Base-by-base conservation (phyloP, 495 filamentous ascomycete species). In the Penicillium canescens region DNA sequence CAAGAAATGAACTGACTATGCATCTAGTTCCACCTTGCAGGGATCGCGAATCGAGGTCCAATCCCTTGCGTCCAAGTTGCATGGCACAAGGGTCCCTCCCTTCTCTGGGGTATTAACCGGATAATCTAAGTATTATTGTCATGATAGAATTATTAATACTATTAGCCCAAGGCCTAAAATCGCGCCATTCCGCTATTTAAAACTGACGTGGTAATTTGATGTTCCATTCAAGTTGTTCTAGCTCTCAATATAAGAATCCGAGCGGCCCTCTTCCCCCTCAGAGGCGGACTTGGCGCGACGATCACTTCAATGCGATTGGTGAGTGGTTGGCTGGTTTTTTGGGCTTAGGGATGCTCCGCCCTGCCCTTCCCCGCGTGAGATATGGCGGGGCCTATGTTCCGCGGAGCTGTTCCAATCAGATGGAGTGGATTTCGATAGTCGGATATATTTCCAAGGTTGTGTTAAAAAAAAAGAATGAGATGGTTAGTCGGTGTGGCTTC, bases 241-340 rank as follows among this genome's bases (percentile, higher is more conserved):
- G 23, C 16, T 21, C 31, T 12, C 2, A 33, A 33, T 40, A 52
- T 44, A 48, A 50, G 45, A 40, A 6, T 24, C 28, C 38, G 14
- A 46, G 10, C n/a, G 42, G 11, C 52, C 54, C 31, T 41, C 48
- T 49, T 52, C 41, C 42, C 42, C 45, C 43, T 46, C 50, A 26
- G 31, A 43, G 53, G 21, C 24, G 35, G 45, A 43, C 61, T 64
- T 65, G 62, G 62, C 62, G 47, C 28, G 62, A 39, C 56, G 62
- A 65, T 65, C 62, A 24, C 24, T 23, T 33, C 2, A 8, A n/a
- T 42, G 3, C 38, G 12, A 60, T 65, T 60, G 59, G 60, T 14
- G 39, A n/a, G 39, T 36, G 20, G 12, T 20, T 18, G 3, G n/a
- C 39, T 6, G 38, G 6, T 33, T 26, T 21, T 24, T 50, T 31